Conservation (phyloP, 2,329 filamentous ascomycete species). For the Pyricularia sp. region DNA sequence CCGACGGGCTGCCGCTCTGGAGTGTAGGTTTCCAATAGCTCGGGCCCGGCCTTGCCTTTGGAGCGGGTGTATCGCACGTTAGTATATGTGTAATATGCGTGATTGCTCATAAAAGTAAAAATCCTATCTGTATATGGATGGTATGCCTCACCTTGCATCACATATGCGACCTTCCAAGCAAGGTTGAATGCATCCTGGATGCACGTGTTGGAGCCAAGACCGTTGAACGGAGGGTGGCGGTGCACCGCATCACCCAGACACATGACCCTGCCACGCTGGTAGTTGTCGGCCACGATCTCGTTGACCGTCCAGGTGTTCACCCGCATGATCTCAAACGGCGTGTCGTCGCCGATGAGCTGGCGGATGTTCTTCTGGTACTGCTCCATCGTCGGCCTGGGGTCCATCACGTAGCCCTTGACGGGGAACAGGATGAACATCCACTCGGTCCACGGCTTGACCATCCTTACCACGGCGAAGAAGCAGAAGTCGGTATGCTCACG, state of each 20-base stretch:
- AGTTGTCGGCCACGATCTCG: conserved; percentile 45
- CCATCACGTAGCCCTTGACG: conserved; percentile 17
- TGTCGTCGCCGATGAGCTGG: conserved; percentile 42
- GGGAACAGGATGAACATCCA: conserved; percentile 47
- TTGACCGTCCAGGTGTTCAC: conserved; percentile 48
- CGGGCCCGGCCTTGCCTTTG: conserved; percentile 19
- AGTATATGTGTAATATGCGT: neutral
- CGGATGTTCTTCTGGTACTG: conserved; percentile 32
- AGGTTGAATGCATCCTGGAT: conserved; percentile 44
- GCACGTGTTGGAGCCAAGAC: conserved; percentile 44
- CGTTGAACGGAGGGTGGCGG: conserved; percentile 43
- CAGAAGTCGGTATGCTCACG: conserved; percentile 35
- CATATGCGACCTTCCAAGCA: conserved; percentile 41
- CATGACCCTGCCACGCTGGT: conserved; percentile 25
- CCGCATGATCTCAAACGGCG: conserved; percentile 36
- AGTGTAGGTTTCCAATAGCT: conserved; percentile 29
- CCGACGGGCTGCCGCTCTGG: conserved; percentile 37
- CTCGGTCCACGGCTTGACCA: conserved; percentile 52
- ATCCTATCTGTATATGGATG: no score
- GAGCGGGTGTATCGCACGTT: conserved; percentile 10
- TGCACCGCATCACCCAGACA: conserved; percentile 46
- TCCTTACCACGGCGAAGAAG: conserved; percentile 36
- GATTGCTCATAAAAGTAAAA: neutral
- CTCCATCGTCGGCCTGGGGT: conserved; percentile 26
- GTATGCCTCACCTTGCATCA: conserved; percentile 10